Evolutionary conservation across 2,329 filamentous ascomycete genomes (phyloP), one percentile per base, ranked within the genome.

Genomic region (Coccinonectria pachysandricola): DNA sequence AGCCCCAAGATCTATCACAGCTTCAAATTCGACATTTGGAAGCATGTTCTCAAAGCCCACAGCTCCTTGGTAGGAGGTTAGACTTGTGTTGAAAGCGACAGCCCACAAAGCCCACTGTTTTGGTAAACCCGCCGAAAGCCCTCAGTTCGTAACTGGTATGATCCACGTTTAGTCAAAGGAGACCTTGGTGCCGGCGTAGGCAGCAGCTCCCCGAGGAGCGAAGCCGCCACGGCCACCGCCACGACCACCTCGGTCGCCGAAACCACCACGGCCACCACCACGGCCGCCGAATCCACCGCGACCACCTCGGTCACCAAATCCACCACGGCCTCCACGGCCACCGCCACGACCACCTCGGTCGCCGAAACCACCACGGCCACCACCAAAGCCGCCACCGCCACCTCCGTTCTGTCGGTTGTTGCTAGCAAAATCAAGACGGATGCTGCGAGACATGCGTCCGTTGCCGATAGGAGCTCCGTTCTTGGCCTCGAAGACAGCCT

Each of bases 371-470:
- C 62, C 62, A 33, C 67, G 56, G 30, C 69, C 59, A 36, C 73
- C 65, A 35, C 69, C 59, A 35, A 55, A 53, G 35, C 59, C 56
- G 38, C 68, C 55, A 36, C 53, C 50, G 34, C 54, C 60, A 39
- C 67, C 67, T 27, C 71, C 68, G 56, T 70, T 69, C 41, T 67
- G 67, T 43, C 67, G 65, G 41, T 79, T 77, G 44, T 79, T 72
- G 38, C 70, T 63, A 40, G 81, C 80, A 57, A 68, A 95, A 69
- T 94, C 87, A 28, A 94, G 75, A 45, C 87, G 82, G 42, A 94
- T 66, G 27, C 71, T 57, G 45, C 87, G 84, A 30, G 81, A 75
- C 39, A 65, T 69, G 45, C 91, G 69, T 33, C 83, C 75, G 40
- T 61, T 53, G 26, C 71, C 70, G 36, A 75, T 65, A 34, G 68